Base-by-base conservation (phyloP, 2,329 filamentous ascomycete genomes). In the Pseudopithomyces maydicus region DNA sequence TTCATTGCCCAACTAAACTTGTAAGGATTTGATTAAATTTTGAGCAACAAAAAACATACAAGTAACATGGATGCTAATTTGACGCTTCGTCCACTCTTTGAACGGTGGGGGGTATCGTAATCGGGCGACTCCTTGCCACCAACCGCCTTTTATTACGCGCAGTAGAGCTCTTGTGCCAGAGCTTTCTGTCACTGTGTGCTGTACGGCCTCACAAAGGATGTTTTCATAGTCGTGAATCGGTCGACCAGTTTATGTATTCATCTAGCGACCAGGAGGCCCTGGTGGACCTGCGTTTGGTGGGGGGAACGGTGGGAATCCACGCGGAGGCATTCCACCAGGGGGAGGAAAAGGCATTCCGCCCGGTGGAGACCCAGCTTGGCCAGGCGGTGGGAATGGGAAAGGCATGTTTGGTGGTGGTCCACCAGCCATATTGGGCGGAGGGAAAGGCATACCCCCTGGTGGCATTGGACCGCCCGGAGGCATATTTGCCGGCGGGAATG, bases 331-430 rank as follows among this genome's bases (percentile, higher is more conserved):
- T 8, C 63, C 67, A 20, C 67, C 69, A 32, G 77, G 77, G 17
- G 77, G 77, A 26, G 76, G 75, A 55, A 77, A 77, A 1, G 74
- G 77, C 67, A 76, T 74, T n/a, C 68, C 68, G 22, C 67, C 68
- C 4, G 73, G 72, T 32, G 67, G 67, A 36, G 73, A 74, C 14
- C 61, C 54, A 55, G 56, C 52, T 70, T 73, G 73, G 47, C 63
- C 63, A 43, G 70, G 69, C 10, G 69, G 69, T 22, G 70, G 73
- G 59, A 74, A 74, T 12, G 64, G 66, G 48, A 70, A 69, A 1
- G 70, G 70, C 61, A 72, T 64, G 49, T 68, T 66, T 11, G 73
- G 71, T 20, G 73, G 74, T n/a, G 57, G 58, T 51, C 54, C 57
- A 20, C 57, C 49, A 39, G 58, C 43, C 73, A 74, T 74, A 52